Base-by-base conservation (phyloP, 352 stramenopile genomes). In the Albugo candida region DNA sequence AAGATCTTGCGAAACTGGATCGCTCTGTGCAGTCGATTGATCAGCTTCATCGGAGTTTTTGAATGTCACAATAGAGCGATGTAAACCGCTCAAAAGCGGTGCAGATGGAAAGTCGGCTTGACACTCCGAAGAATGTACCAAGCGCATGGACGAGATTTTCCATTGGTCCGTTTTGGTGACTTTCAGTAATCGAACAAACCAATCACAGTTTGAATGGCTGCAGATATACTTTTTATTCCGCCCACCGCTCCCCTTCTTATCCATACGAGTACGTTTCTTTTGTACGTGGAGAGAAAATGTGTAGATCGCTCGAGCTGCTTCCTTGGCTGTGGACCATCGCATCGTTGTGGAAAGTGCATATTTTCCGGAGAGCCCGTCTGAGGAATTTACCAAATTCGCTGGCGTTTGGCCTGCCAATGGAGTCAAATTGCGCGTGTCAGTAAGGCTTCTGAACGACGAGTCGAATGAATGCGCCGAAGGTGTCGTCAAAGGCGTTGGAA, bases 211-310 rank as follows among this genome's bases (percentile, higher is more conserved):
- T 5, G 48, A 46, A 24, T 40, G 49, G 17, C 46, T 54, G 34
- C 51, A 57, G 39, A 57, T 19, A 24, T 57, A 57, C 31, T 57
- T 57, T 37, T 57, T 57, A 18, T 57, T 57, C n/a, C 51, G 20
- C 14, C 51, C 51, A 24, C 51, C 51, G 20, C 45, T 54, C 13
- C 46, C 53, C 41, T 57, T 57, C 39, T 57, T 57, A 44, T 57
- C 51, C 51, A 57, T 57, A 19, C 51, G 51, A 5, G 51, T 48
- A 5, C 51, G 45, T 37, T 57, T 57, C 41, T 57, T 57, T n/a
- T 57, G 51, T n/a, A 47, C 45, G 47, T 54, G 53, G 13, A 57
- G 38, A 14, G 51, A 46, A 36, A 49, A 57, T 17, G 52, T 48
- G 40, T 57, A 54, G 20, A 57, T 48, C 2, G 51, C 46, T 35